Conservation (phyloP, 208 protist genomes). For the Crithidia expoeki region DNA sequence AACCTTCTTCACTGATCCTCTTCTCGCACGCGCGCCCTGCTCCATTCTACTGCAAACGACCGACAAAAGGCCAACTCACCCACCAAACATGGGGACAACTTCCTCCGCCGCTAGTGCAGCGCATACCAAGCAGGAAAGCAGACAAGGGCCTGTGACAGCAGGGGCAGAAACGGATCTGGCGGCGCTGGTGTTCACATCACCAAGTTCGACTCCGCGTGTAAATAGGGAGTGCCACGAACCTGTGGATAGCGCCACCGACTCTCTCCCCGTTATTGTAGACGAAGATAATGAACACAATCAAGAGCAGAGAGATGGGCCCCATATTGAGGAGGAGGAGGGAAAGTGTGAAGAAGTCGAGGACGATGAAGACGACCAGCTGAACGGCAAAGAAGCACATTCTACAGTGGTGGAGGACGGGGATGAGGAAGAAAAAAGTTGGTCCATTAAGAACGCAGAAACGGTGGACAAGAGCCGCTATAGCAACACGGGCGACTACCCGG, state of each 20-base stretch:
- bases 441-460: background rate
- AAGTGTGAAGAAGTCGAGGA: background rate
- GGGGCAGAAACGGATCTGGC: background rate
- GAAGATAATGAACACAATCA: background rate
- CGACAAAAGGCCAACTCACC: background rate
- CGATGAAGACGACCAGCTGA: no score
- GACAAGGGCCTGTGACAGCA: no score
- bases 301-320: background rate
- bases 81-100: background rate
- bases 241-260: constrained; percentile 2
- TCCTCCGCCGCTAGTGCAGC: background rate
- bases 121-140: no score
- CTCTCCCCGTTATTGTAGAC: background rate
- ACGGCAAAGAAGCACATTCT: no score
- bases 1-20: constrained; percentile 40
- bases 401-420: no score
- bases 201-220: background rate
- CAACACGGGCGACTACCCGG: background rate
- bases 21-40: background rate
- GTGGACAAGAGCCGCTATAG: background rate
- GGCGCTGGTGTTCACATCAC: constrained; percentile 9
- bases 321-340: background rate
- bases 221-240: constrained; percentile 2
- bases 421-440: no score
- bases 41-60: constrained; percentile 2